Evolutionary conservation across 345 rosid genomes (phyloP), one percentile per base, ranked within the genome.

Genomic region (Kernera saxatilis): DNA sequence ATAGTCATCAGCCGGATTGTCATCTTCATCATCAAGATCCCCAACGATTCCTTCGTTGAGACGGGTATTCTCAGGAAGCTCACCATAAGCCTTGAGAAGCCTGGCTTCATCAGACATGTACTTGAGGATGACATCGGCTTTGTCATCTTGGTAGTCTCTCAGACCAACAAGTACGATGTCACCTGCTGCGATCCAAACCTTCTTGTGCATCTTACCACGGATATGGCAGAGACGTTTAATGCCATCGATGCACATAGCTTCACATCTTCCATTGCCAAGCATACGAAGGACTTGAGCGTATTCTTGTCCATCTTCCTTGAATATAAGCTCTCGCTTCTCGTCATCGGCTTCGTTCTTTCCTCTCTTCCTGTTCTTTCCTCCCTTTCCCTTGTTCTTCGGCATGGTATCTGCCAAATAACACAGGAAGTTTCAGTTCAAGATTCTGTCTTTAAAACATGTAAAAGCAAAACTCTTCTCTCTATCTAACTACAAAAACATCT

Each of bases 351-450:
- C 92, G 15, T 87, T 87, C 86, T 87, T 87, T 76, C 92, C 92
- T 81, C 92, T 85, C 88, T 87, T 87, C 80, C 88, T 85, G 80
- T 87, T 87, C 89, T 87, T 87, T 72, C 93, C 93, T 81, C 93
- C 93, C 83, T 87, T 87, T 77, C 93, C 93, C 81, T 87, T 87
- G 72, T 87, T 87, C 88, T 87, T 87, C 70, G 93, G 93, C 90
- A 87, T 87, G 59, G 51, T 74, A 45, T 30, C 80, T 75, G 15
- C 7, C 14, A 8, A 67, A 56, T 2, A 17, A 57, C 4, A 48
- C 22, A 40, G 0, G 0, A 59, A 3, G 29, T 5, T 40, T 51
- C 46, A 68, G 37, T 12, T 48, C 60, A 48, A 37, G 5, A 0
- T 43, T 53, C 15, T 33, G 8, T 7, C 29, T 52, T 39, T 41